Conservation (phyloP, 2,329 filamentous ascomycete genomes). For the Fusarium goolgardi region DNA sequence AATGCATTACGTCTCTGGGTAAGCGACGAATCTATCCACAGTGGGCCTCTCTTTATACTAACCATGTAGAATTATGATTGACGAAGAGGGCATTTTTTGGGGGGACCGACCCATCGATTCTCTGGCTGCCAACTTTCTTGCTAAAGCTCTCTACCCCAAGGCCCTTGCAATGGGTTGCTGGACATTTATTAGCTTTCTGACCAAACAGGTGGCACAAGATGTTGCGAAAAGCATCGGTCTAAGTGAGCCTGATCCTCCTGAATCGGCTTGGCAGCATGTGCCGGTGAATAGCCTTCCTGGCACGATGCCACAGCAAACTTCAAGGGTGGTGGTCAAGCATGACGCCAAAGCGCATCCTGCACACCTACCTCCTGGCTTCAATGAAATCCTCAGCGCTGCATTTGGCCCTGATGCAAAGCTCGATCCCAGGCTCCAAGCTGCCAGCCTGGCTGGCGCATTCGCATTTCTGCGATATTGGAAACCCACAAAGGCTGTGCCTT, state of each 20-base stretch:
- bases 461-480: slow-evolving; percentile 61
- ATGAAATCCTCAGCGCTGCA: slow-evolving; percentile 45
- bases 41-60: slow-evolving; percentile 23
- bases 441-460: slow-evolving; percentile 50
- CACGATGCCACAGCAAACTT: slow-evolving; percentile 40
- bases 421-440: slow-evolving; percentile 51
- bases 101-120: slow-evolving; percentile 62
- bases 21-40: slow-evolving; percentile 44
- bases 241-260: slow-evolving; percentile 40
- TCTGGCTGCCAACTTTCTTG: slow-evolving; percentile 57
- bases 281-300: slow-evolving; percentile 43
- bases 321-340: slow-evolving; percentile 41
- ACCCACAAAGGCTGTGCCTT: slow-evolving; percentile 56
- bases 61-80: slow-evolving; percentile 60
- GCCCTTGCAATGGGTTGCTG: slow-evolving; percentile 63
- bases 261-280: slow-evolving; percentile 51
- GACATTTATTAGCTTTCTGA: slow-evolving; percentile 62
- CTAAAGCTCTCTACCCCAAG: slow-evolving; percentile 65
- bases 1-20: slow-evolving; percentile 70
- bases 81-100: slow-evolving; percentile 62
- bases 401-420: slow-evolving; percentile 50
- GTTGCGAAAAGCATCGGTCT: slow-evolving; percentile 61
- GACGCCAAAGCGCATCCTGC: slow-evolving; percentile 42
- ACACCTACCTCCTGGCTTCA: slow-evolving; percentile 42
- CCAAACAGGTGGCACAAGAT: slow-evolving; percentile 58